Conservation (phyloP, 345 rosid species). For the Brassica carinata region DNA sequence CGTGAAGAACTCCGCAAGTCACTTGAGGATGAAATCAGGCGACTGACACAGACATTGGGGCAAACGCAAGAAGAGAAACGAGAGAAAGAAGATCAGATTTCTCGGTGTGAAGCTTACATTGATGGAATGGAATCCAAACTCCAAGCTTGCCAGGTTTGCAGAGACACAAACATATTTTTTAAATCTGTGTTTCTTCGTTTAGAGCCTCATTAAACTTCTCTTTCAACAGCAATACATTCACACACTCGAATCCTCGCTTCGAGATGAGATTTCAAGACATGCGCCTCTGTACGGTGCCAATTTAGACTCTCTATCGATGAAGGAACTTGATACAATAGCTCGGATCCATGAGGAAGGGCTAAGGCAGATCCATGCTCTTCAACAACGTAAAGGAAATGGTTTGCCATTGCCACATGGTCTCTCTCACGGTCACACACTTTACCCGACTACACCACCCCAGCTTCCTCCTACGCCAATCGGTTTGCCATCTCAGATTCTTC, state of each 20-base stretch:
- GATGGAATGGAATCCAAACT: conserved; percentile 90
- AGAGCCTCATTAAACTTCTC: conserved; percentile 15
- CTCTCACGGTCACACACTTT: conserved; percentile 76
- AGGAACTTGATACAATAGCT: conserved; percentile 83
- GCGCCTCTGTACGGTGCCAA: conserved; percentile 98
- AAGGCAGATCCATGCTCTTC: conserved; percentile 77
- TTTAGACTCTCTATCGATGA: conserved; percentile 84
- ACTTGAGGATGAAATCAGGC: conserved; percentile 82
- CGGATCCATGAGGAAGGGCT: conserved; percentile 96
- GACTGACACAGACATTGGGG: conserved; percentile 81
- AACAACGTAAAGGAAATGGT: conserved; percentile 68
- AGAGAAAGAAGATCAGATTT: conserved; percentile 90
- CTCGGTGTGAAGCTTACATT: conserved; percentile 89
- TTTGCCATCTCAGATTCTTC: conserved; percentile 62
- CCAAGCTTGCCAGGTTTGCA: conserved; percentile 85
- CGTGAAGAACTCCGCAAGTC: conserved; percentile 90
- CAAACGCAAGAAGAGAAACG: conserved; percentile 95
- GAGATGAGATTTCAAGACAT: conserved; percentile 86
- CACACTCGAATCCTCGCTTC: conserved; percentile 68
- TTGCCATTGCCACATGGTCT: conserved; percentile 60
- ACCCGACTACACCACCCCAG: conserved; percentile 52
- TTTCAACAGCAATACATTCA: conserved; percentile 83
- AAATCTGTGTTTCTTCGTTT: not conserved
- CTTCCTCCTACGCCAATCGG: conserved; percentile 76
- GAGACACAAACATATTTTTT: not conserved